phyloP scores from a whole-genome alignment of 2,329 filamentous ascomycete species.

The Alternaria angustiovoidea region DNA sequence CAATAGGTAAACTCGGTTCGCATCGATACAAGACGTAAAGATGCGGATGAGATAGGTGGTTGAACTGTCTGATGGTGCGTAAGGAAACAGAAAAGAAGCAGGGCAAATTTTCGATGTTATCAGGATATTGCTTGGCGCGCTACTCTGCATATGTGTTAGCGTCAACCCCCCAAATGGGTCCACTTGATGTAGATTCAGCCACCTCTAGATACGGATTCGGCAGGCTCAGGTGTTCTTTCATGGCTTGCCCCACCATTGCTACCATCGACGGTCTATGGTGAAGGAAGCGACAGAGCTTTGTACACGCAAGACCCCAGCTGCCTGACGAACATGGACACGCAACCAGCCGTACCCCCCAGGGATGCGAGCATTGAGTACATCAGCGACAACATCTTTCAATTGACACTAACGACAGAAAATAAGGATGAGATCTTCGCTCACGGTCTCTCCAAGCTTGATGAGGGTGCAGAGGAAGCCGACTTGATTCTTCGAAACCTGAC shows the following conservation, averaged over 20 bases:
- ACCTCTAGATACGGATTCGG: neutral
- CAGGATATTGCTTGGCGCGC: slow-evolving; percentile 14
- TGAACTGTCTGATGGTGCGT: slow-evolving; percentile 54
- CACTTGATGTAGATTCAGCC: neutral
- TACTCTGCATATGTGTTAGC: neutral
- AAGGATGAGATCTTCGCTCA: slow-evolving; percentile 21
- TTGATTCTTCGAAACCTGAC: slow-evolving; percentile 14
- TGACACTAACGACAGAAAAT: slow-evolving; percentile 17
- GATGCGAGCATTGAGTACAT: slow-evolving; percentile 10
- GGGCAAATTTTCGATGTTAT: slow-evolving; percentile 35
- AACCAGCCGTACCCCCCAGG: neutral
- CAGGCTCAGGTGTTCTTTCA: neutral
- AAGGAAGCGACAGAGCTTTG: neutral
- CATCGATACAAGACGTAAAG: slow-evolving; percentile 51
- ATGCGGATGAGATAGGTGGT: slow-evolving; percentile 47
- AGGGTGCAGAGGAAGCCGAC: slow-evolving; percentile 8
- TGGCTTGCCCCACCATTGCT: neutral
- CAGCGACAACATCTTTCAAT: slow-evolving; percentile 15
- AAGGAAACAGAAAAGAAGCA: slow-evolving; percentile 21
- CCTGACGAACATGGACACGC: neutral
- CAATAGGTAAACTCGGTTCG: slow-evolving; percentile 42
- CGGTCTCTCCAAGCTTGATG: slow-evolving; percentile 11
- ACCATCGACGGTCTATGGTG: neutral
- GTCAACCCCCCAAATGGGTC: neutral
- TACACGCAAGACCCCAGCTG: neutral